These are phyloP conservation scores for Hanseniaspora mollemarum DNA, from an alignment of 805 yeast species.

Conservation along the genomic window DNA sequence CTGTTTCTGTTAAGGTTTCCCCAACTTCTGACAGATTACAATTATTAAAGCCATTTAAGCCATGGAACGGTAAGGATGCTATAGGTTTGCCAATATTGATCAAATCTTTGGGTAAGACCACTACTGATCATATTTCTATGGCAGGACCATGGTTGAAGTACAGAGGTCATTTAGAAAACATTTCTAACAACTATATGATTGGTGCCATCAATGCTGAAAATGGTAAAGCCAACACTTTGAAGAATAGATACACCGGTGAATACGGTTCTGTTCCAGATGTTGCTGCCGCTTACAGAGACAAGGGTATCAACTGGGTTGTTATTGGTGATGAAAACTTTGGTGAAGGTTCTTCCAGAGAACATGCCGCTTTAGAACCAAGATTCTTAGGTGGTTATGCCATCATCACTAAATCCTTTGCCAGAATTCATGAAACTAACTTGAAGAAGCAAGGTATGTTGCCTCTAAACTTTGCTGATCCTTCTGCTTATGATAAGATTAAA, in stretches of 20 bases:
- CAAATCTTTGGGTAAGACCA: conserved; percentile 94
- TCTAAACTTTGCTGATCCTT: conserved; percentile 79
- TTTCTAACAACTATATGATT: conserved; percentile 97
- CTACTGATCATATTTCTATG: conserved; percentile 98
- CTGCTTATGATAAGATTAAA: conserved; percentile 86
- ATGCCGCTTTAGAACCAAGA: conserved; percentile 99
- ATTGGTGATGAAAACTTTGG: conserved; percentile 98
- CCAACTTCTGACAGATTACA: conserved; percentile 96
- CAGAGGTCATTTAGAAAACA: conserved; percentile 99
- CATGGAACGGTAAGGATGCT: conserved; percentile 96
- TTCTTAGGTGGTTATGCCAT: conserved; percentile 97
- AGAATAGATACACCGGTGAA: conserved; percentile 83
- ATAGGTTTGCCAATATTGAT: conserved; percentile 80
- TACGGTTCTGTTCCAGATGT: conserved; percentile 95
- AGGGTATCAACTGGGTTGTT: conserved; percentile 91
- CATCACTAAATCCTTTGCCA: conserved; percentile 94
- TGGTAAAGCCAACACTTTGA: conserved; percentile 82
- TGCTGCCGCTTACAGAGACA: conserved; percentile 87
- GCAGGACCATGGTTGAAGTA: conserved; percentile 99
- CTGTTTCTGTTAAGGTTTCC: conserved; percentile 61
- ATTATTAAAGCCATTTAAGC: conserved; percentile 79
- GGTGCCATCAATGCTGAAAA: conserved; percentile 98
- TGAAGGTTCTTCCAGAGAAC: conserved; percentile 99
- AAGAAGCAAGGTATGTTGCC: conserved; percentile 99
- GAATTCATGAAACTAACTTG: conserved; percentile 98